These are phyloP conservation scores for Rhodotorula paludigena DNA, from an alignment of 768 basidiomycete genomes.

Conservation along the genomic window DNA sequence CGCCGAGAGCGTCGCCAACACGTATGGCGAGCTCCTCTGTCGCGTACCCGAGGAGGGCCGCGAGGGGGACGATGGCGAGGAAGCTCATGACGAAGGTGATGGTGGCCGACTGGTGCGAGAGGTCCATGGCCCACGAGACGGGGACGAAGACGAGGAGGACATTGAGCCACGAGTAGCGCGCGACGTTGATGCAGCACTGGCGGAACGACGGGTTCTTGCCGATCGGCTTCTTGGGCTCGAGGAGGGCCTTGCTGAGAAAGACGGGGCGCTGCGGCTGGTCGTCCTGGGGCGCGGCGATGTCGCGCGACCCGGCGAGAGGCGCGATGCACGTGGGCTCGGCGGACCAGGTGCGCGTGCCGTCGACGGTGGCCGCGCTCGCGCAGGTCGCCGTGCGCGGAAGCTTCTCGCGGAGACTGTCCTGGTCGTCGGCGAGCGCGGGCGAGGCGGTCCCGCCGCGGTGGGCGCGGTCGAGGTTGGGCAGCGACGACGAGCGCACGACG, in stretches of 20 bases:
- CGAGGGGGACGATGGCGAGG: conserved; percentile 75
- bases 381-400: not conserved
- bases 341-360: not conserved
- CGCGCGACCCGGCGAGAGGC: not conserved
- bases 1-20: conserved; percentile 53
- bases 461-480: not conserved
- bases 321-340: not conserved
- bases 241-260: conserved; percentile 23
- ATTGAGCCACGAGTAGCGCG: conserved; percentile 39
- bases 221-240: conserved; percentile 29
- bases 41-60: conserved; percentile 75
- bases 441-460: conserved; percentile 7
- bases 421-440: conserved; percentile 10
- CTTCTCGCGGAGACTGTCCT: not conserved
- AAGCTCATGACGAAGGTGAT: conserved; percentile 58
- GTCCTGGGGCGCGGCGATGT: not conserved
- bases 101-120: conserved; percentile 29
- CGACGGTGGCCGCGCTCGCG: not conserved
- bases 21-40: conserved; percentile 78
- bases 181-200: conserved; percentile 20
- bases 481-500: not conserved
- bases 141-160: conserved; percentile 40
- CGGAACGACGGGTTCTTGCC: conserved; percentile 22
- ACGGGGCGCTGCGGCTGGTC: conserved; percentile 6
- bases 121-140: conserved; percentile 38